phyloP scores from a whole-genome alignment of 1,284 basidiomycete genomes.

The Marasmius oreades region DNA sequence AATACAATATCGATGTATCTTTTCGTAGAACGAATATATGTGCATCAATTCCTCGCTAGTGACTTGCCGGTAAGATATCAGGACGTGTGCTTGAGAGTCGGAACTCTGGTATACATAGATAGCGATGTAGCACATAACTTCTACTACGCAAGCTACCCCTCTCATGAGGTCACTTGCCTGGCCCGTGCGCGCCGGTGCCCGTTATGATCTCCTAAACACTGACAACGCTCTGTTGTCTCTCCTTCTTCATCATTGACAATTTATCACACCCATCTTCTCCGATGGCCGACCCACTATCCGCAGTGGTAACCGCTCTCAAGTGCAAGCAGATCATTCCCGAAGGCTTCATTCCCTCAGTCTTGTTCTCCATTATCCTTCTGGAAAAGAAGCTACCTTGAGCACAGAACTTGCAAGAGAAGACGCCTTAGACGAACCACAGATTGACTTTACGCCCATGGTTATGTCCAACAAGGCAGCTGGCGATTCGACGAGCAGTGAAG shows the following conservation, averaged over 20 bases:
- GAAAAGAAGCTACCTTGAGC: constrained; percentile 46
- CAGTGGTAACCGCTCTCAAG: constrained; percentile 37
- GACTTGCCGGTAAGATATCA: no score
- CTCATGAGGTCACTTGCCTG: no score
- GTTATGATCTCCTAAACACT: no score
- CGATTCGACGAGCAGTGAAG: constrained; percentile 14
- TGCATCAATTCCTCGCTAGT: no score
- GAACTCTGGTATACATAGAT: no score
- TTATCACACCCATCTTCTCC: background rate
- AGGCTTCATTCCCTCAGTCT: constrained; percentile 44
- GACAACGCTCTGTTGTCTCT: no score
- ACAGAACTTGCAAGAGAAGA: constrained; percentile 45
- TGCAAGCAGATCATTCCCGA: constrained; percentile 46
- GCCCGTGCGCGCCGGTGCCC: no score
- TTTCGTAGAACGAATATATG: constrained; percentile 4
- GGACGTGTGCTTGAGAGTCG: no score
- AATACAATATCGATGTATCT: background rate
- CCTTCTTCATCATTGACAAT: no score
- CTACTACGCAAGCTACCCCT: no score
- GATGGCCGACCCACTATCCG: constrained; percentile 33
- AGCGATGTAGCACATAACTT: no score
- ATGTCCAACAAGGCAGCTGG: constrained; percentile 29
- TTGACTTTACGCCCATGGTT: constrained; percentile 46
- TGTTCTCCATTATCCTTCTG: constrained; percentile 55
- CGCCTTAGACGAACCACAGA: constrained; percentile 48